phyloP scores from a whole-genome alignment of 257 asterid species.

The Solanum pinnatisectum region DNA sequence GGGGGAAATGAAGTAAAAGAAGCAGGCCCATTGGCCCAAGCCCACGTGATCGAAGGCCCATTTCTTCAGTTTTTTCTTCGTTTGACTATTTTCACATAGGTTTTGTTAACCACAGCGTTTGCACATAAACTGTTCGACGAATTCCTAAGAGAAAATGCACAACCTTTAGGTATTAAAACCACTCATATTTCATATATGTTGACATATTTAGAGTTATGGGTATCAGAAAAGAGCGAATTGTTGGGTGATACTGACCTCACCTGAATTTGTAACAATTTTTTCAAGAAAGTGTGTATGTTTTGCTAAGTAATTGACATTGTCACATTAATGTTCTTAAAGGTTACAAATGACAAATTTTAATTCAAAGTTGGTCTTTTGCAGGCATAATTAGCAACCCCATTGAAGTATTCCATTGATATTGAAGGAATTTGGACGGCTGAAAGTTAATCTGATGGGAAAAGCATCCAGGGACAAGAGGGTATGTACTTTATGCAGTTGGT shows the following conservation, averaged over 20 bases:
- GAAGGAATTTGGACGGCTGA: background rate
- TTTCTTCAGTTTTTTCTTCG: background rate
- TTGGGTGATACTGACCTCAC: background rate
- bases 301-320: background rate
- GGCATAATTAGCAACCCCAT: background rate
- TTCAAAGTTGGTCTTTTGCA: background rate
- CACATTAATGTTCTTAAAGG: background rate
- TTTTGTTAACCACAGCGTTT: background rate
- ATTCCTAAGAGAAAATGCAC: background rate
- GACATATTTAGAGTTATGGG: background rate
- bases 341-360: background rate
- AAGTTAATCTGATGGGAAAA: constrained; percentile 52
- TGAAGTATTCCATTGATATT: background rate
- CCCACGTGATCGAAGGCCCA: too few relatives aligned
- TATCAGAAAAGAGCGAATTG: background rate
- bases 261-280: background rate
- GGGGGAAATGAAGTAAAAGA: background rate
- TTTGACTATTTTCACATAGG: background rate
- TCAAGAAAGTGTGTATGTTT: background rate
- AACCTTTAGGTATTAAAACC: background rate
- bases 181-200: background rate
- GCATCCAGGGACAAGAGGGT: constrained; percentile 97
- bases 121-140: background rate
- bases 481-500: background rate
- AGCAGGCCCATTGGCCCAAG: too few relatives aligned